phyloP scores from a whole-genome alignment of 345 rosid genomes.

The Mallotus nudiflorus region DNA sequence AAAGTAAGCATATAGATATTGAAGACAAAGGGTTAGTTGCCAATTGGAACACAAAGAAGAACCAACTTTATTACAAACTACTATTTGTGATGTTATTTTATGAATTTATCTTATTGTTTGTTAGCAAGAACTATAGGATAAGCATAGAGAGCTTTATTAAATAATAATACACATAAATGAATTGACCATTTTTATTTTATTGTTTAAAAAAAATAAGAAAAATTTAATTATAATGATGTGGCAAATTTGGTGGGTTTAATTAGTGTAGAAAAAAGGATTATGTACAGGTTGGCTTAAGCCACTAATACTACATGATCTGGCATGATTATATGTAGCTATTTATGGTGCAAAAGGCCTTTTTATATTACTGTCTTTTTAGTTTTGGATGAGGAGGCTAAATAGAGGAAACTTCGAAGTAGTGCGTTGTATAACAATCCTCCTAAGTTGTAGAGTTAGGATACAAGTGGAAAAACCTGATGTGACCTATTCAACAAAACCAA shows the following conservation, averaged over 20 bases:
- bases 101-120: slow-evolving; percentile 16
- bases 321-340: background rate
- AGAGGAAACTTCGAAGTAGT: background rate
- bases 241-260: background rate
- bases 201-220: background rate
- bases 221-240: background rate
- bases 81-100: background rate
- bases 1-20: too few relatives aligned
- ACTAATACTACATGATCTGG: background rate
- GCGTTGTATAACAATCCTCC: background rate
- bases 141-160: background rate
- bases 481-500: slow-evolving; percentile 12
- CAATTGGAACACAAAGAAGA: slow-evolving; percentile 21
- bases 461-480: background rate
- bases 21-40: slow-evolving; percentile 8
- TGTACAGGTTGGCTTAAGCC: slow-evolving; percentile 35
- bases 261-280: slow-evolving; percentile 9
- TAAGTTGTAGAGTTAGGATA: background rate
- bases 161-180: background rate
- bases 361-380: too few relatives aligned
- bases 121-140: slow-evolving; percentile 27
- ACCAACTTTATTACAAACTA: slow-evolving; percentile 2
- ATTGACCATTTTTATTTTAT: background rate
- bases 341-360: background rate
- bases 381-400: background rate